Conservation (phyloP, 2,329 filamentous ascomycete genomes). For the Aureobasidium sp. region DNA sequence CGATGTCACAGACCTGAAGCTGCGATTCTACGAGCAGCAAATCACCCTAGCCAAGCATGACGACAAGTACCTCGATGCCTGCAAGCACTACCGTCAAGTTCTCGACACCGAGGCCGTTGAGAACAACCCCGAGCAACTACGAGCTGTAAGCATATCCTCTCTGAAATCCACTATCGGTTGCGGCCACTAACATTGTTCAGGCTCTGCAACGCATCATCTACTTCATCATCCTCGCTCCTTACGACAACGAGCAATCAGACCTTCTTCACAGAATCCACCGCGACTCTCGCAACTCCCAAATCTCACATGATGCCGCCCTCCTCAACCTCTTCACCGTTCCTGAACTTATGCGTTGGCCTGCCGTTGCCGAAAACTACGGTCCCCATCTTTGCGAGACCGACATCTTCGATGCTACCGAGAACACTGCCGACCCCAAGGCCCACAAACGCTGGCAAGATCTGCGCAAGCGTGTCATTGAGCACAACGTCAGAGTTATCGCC, state of each 20-base stretch:
- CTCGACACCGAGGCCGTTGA: constrained; percentile 93
- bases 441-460: constrained; percentile 85
- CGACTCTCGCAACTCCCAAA: constrained; percentile 70
- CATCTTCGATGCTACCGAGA: constrained; percentile 65
- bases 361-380: constrained; percentile 81
- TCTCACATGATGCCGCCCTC: constrained; percentile 68
- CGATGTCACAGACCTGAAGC: constrained; percentile 92
- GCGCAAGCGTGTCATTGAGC: constrained; percentile 96
- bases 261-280: constrained; percentile 86
- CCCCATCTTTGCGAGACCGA: constrained; percentile 82
- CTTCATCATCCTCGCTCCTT: constrained; percentile 90
- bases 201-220: constrained; percentile 92
- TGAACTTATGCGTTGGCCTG: constrained; percentile 97
- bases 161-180: constrained; percentile 11
- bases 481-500: constrained; percentile 94
- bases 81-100: constrained; percentile 97
- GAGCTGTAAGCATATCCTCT: constrained; percentile 53
- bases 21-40: constrained; percentile 95
- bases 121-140: constrained; percentile 76
- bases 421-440: constrained; percentile 61
- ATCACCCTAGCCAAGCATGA: constrained; percentile 94
- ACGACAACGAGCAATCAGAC: constrained; percentile 98
- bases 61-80: constrained; percentile 91
- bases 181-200: constrained; percentile 34
- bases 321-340: constrained; percentile 91